A percentile compares a stretch with the other conserved stretches of the same genome.
Evolutionary conservation across 202 grass and related monocot genomes (phyloP).

Genomic region (Carex sylvatica): DNA sequence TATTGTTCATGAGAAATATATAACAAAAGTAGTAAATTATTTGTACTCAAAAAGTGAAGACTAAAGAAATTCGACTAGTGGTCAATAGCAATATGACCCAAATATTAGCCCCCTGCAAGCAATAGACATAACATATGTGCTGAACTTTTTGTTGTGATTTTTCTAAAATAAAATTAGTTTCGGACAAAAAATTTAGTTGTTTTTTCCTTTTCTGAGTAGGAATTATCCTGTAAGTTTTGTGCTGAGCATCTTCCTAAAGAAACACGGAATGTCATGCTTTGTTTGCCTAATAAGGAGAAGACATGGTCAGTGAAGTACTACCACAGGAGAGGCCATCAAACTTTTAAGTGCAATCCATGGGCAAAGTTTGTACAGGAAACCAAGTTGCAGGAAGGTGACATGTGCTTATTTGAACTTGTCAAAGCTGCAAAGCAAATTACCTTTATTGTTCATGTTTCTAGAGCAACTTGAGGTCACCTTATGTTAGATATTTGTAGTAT

Average conservation of each 20-base stretch:
- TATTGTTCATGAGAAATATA: not conserved
- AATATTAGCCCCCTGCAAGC: not conserved
- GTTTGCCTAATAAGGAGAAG: no score
- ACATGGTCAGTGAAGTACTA: no score
- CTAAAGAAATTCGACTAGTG: not conserved
- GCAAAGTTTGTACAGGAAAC: no score
- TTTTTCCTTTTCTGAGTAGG: constrained; percentile 11
- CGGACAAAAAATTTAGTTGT: no score
- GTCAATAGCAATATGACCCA: not conserved
- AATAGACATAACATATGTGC: not conserved
- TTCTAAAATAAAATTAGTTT: not conserved
- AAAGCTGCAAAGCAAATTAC: constrained; percentile 5
- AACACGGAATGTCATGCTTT: not conserved
- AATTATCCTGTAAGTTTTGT: constrained; percentile 16
- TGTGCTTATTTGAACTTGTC: constrained; percentile 41
- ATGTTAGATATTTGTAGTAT: no score
- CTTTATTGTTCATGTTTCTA: constrained; percentile 38
- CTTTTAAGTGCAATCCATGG: no score
- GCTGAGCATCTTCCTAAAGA: constrained; percentile 10
- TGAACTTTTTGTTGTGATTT: not conserved
- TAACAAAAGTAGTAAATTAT: not conserved
- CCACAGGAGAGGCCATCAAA: no score
- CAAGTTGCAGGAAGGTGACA: constrained; percentile 1
- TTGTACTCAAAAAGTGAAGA: not conserved
- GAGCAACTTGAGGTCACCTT: not conserved